These are phyloP conservation scores for Candolleomyces eurysporus DNA, from an alignment of 768 basidiomycete species.

Conservation along the genomic window DNA sequence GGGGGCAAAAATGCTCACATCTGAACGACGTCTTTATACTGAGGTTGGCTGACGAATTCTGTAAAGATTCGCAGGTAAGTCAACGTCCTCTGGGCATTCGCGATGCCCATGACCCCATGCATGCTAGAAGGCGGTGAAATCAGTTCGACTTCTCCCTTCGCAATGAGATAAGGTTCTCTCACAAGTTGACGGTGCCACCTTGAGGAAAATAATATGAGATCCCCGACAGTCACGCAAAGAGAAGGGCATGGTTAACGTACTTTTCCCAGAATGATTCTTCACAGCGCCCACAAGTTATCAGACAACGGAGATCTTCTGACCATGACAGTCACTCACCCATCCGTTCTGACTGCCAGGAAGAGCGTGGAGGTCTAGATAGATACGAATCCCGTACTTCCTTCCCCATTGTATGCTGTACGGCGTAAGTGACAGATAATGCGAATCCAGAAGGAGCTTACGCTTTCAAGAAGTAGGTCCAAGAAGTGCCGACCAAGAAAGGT, in stretches of 20 bases:
- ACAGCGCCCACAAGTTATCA: conserved; percentile 13
- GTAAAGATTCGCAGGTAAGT: conserved; percentile 77
- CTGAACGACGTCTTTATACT: conserved; percentile 72
- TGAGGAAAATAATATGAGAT: conserved; percentile 7
- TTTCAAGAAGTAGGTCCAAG: conserved; percentile 65
- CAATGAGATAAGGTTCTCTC: conserved; percentile 16
- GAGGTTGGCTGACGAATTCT: conserved; percentile 82
- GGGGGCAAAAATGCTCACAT: conserved; percentile 37
- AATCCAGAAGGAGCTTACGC: conserved; percentile 28
- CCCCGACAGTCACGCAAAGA: conserved; percentile 8
- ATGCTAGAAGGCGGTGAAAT: conserved; percentile 32
- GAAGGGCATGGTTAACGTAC: conserved; percentile 18
- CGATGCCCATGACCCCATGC: conserved; percentile 83
- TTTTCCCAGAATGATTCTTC: conserved; percentile 40
- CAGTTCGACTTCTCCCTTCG: conserved; percentile 3
- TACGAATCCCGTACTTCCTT: conserved; percentile 89
- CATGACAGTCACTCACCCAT: conserved; percentile 44
- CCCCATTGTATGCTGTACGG: conserved; percentile 72
- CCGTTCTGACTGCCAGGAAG: conserved; percentile 82
- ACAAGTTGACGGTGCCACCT: conserved; percentile 67
- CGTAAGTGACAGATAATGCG: conserved; percentile 10
- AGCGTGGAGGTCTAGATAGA: conserved; percentile 78
- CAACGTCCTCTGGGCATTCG: conserved; percentile 84
- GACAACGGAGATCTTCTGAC: conserved; percentile 3
- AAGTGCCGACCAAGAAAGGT: conserved; percentile 75